Evolutionary conservation across 1,284 basidiomycete species (phyloP).

Genomic region (Meira nashicola): DNA sequence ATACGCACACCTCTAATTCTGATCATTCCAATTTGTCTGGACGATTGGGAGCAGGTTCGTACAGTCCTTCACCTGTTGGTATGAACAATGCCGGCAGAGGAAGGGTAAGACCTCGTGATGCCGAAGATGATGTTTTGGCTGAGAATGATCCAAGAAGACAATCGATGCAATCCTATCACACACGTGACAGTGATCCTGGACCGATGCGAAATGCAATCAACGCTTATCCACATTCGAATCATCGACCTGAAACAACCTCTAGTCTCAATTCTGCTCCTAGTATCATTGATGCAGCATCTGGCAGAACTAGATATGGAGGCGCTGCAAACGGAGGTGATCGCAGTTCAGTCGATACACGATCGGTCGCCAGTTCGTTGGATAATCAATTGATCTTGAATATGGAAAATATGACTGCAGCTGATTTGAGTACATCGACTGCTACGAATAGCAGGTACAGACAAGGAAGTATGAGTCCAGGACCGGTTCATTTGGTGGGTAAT

Average conservation of each 20-base stretch:
- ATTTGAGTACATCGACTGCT: slow-evolving; percentile 11
- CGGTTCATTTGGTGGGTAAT: slow-evolving; percentile 26
- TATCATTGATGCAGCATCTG: slow-evolving; percentile 18
- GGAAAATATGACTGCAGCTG: slow-evolving; percentile 44
- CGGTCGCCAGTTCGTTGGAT: slow-evolving; percentile 35
- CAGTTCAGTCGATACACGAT: slow-evolving; percentile 29
- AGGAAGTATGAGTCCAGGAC: slow-evolving; percentile 36
- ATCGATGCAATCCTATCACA: slow-evolving; percentile 42
- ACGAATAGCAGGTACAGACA: slow-evolving; percentile 16
- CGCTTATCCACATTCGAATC: slow-evolving; percentile 16
- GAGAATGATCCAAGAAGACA: slow-evolving; percentile 31
- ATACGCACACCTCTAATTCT: background rate
- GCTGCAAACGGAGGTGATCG: slow-evolving; percentile 21
- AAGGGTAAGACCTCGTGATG: slow-evolving; percentile 24
- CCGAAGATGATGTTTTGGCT: slow-evolving; percentile 31
- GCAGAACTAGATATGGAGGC: background rate
- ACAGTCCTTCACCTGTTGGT: background rate
- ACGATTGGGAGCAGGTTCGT: background rate
- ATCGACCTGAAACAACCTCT: slow-evolving; percentile 13
- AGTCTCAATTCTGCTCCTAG: slow-evolving; percentile 21
- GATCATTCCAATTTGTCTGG: background rate
- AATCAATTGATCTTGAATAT: slow-evolving; percentile 45
- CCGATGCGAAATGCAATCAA: slow-evolving; percentile 12
- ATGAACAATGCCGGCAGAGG: slow-evolving; percentile 1
- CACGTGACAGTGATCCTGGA: slow-evolving; percentile 43